These are phyloP conservation scores for Pinus tabuliformis DNA, from an alignment of 75 land plant species.

Conservation along the genomic window DNA sequence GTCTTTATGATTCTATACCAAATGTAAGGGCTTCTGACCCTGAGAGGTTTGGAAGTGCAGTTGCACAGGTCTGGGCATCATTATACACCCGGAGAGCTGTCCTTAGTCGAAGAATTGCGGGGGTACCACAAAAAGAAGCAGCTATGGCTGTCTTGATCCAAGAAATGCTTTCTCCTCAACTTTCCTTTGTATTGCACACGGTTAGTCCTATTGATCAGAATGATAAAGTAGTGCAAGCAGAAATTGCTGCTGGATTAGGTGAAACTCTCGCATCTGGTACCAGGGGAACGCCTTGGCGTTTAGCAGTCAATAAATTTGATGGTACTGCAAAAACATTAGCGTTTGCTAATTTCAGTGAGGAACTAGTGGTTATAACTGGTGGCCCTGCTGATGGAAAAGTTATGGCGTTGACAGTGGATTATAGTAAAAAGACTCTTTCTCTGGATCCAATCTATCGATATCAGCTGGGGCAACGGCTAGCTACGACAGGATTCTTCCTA, in stretches of 20 bases:
- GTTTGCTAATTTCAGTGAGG: slow-evolving; percentile 96
- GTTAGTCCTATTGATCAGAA: slow-evolving; percentile 75
- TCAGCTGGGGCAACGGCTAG: slow-evolving; percentile 67
- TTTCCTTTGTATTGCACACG: slow-evolving; percentile 95
- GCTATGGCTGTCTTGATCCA: slow-evolving; percentile 93
- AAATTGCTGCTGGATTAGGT: slow-evolving; percentile 91
- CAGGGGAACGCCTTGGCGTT: slow-evolving; percentile 90
- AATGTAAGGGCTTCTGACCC: slow-evolving; percentile 76
- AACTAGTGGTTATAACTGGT: slow-evolving; percentile 50
- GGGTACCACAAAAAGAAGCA: slow-evolving; percentile 78
- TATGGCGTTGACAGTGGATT: slow-evolving; percentile 58
- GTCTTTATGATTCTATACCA: slow-evolving; percentile 94
- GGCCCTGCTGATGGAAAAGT: slow-evolving; percentile 82
- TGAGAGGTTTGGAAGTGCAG: slow-evolving; percentile 61
- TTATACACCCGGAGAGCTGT: slow-evolving; percentile 94
- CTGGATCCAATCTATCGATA: slow-evolving; percentile 46
- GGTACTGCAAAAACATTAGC: slow-evolving; percentile 68
- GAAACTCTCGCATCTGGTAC: slow-evolving; percentile 98
- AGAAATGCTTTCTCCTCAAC: slow-evolving; percentile 85
- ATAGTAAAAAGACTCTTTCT: slow-evolving; percentile 76
- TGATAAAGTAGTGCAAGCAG: slow-evolving; percentile 66
- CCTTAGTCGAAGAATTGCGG: slow-evolving; percentile 82
- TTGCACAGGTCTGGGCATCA: slow-evolving; percentile 95
- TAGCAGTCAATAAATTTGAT: slow-evolving; percentile 72
- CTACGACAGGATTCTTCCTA: slow-evolving; percentile 78